Conservation (phyloP, 75 land plant genomes). For the Cupressus sempervirens region DNA sequence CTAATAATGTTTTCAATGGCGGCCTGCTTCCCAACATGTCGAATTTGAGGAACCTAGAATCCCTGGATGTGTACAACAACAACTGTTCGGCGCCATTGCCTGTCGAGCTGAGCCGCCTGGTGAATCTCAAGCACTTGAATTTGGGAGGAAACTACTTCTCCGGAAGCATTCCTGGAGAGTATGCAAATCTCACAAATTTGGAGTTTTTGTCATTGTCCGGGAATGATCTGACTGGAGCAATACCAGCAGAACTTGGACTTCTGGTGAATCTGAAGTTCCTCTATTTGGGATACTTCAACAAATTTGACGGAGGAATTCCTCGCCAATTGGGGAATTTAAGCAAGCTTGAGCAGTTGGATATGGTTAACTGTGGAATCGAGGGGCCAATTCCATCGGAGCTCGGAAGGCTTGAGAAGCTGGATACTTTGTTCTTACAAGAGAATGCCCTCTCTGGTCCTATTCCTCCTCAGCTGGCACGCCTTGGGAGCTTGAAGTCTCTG, state of each 20-base stretch:
- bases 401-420: constrained; percentile 40
- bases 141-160: constrained; percentile 71
- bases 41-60: constrained; percentile 29
- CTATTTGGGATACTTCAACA: constrained; percentile 72
- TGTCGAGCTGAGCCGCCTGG: constrained; percentile 24
- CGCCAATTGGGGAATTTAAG: constrained; percentile 47
- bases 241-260: constrained; percentile 67
- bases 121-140: constrained; percentile 52
- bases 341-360: constrained; percentile 53
- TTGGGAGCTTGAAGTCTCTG: constrained; percentile 35
- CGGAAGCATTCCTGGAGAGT: constrained; percentile 56
- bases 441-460: constrained; percentile 60
- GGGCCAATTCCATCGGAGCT: constrained; percentile 56
- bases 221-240: constrained; percentile 64
- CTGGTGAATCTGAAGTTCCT: constrained; percentile 43
- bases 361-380: constrained; percentile 48
- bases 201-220: constrained; percentile 60
- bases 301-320: constrained; percentile 67
- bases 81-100: constrained; percentile 55
- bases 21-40: constrained; percentile 23
- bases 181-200: constrained; percentile 37
- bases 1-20: constrained; percentile 19
- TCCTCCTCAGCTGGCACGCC: constrained; percentile 59
- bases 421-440: constrained; percentile 43
- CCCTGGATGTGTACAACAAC: constrained; percentile 65